Conservation (phyloP, 2,329 filamentous ascomycete genomes). For the Colletotrichum salicis region DNA sequence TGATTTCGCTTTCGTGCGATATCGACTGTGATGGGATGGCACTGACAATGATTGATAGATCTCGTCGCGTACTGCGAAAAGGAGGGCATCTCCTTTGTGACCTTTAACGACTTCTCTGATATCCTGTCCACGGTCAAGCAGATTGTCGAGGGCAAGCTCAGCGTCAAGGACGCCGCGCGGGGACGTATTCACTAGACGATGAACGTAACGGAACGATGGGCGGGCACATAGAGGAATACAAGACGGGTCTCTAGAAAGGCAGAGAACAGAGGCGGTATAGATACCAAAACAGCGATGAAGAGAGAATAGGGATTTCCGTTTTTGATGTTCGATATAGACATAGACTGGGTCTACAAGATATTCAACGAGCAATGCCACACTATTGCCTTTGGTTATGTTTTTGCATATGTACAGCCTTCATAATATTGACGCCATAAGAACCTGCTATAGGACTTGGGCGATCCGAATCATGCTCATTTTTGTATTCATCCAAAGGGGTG, state of each 20-base stretch:
- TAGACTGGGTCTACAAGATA: constrained; percentile 18
- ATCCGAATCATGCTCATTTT: neutral
- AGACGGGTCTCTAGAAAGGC: neutral
- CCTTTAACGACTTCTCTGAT: constrained; percentile 84
- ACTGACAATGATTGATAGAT: constrained; percentile 61
- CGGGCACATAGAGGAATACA: neutral
- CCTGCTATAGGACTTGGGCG: neutral
- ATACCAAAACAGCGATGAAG: constrained; percentile 10
- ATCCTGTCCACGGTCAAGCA: constrained; percentile 82
- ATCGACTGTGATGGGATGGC: neutral
- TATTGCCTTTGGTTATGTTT: neutral
- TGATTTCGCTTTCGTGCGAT: neutral
- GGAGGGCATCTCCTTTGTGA: constrained; percentile 86
- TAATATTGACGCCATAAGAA: neutral
- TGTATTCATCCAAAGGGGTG: neutral
- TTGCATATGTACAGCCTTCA: neutral
- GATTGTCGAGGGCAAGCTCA: constrained; percentile 78
- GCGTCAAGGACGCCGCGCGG: constrained; percentile 75
- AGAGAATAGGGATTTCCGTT: neutral
- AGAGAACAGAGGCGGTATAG: neutral
- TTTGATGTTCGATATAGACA: constrained; percentile 28
- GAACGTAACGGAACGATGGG: neutral
- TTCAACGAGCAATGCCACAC: constrained; percentile 1
- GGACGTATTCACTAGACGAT: constrained; percentile 45
- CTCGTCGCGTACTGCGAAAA: constrained; percentile 87